Percentiles rank a stretch among this genome's conserved stretches.
Conservation (phyloP, 75 land plant species). For the Gnetum montanum region DNA sequence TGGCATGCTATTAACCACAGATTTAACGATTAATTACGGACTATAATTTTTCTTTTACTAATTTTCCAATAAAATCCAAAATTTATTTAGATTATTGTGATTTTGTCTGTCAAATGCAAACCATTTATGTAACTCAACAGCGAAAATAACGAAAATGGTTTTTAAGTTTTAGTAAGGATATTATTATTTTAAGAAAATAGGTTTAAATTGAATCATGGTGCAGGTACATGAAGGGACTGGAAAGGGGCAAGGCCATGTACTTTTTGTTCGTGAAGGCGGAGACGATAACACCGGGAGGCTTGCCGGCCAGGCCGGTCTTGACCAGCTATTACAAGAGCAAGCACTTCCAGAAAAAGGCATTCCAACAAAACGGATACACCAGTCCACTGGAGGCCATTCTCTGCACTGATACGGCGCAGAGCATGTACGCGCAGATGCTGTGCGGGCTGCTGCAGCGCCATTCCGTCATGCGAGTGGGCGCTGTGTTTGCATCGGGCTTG, state of each 20-base stretch:
- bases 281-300: conserved; percentile 64
- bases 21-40: too few relatives aligned
- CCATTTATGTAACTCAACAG: too few relatives aligned
- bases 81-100: too few relatives aligned
- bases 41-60: too few relatives aligned
- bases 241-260: conserved; percentile 69
- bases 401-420: conserved; percentile 67
- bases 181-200: too few relatives aligned
- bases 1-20: too few relatives aligned
- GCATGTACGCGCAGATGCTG: conserved; percentile 85
- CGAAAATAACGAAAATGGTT: too few relatives aligned
- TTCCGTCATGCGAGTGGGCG: conserved; percentile 58
- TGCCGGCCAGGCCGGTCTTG: conserved; percentile 59
- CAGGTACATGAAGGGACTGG: conserved; percentile 71
- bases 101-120: too few relatives aligned
- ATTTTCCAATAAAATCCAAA: too few relatives aligned
- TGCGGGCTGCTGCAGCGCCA: conserved; percentile 52
- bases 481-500: conserved; percentile 76
- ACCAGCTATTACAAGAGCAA: conserved; percentile 82
- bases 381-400: conserved; percentile 69
- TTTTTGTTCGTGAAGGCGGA: conserved; percentile 61
- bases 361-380: conserved; percentile 54
- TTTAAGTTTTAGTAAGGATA: too few relatives aligned
- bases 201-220: too few relatives aligned
- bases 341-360: conserved; percentile 45